Base-by-base conservation (phyloP, 371 early-diverging fungal genomes). In the Umbelopsis sp. region DNA sequence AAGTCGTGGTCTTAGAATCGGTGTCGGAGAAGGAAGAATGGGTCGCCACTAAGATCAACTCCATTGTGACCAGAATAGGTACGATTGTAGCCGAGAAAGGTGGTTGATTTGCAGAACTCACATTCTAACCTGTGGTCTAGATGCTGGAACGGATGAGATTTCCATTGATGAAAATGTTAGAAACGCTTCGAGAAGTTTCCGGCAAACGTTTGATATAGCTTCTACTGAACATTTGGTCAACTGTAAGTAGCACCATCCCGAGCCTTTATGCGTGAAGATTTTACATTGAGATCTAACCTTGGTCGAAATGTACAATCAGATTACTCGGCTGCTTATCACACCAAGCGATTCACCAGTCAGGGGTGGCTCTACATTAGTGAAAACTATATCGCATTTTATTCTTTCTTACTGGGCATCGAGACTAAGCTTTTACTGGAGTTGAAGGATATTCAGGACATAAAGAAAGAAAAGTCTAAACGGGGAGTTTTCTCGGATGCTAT, bases 331-430 rank as follows among this genome's bases (percentile, higher is more conserved):
- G 92, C 94, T 0, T 95, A 94, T 73, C 90, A 94, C 71, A 87
- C 87, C 29, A 89, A 88, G 63, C 85, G 92, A 70, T 86, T 94
- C 73, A 85, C 91, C 63, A 94, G 94, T 76, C 99, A 99, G 79
- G 99, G 99, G 0, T 99, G 99, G 99, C 83, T 97, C 80, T 99
- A 99, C 73, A 87, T 99, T 44, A 93, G 93, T 66, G 91, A 95
- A 76, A 93, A 96, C 70, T 93, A 95, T 66, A 74, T 97, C 20
- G 94, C 93, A 72, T 99, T 97, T 74, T 97, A 99, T 78, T 94
- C 97, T 18, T 97, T 93, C 74, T 85, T 98, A 62, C 85, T 99
- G 44, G 97, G 97, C 0, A 86, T 87, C 24, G 99, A 99, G 75
- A 97, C 96, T 16, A 95, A 94, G 77, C 74, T 97, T 20, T 84